Evolutionary conservation across 331 rosid genomes (phyloP), one percentile per base, ranked within the genome.

Genomic region (Spiraea crenata): DNA sequence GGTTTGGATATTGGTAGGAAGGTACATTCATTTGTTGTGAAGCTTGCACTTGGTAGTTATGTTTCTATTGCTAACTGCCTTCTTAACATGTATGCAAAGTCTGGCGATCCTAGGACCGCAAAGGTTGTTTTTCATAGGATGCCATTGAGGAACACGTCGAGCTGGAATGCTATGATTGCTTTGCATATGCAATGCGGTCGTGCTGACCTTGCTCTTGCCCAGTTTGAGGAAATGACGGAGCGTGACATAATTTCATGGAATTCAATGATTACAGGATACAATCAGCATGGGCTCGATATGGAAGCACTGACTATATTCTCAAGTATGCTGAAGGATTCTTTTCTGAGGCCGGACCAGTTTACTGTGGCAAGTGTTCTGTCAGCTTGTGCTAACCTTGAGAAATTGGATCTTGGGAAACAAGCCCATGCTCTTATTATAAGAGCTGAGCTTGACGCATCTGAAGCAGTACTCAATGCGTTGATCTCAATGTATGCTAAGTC

Each of bases 21-120:
- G 85, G 75, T 88, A 25, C 96, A 92, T 52, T 83, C 91, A 0
- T 88, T 86, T 31, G 74, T 84, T 59, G 83, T 88, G 16, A 86
- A 92, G 69, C 81, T 81, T 7, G 96, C 96, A 40, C 66, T 83
- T 14, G 44, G 90, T 34, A 70, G 88, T 49, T 82, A 67, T 54
- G 78, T 81, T 73, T 80, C 90, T 41, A 92, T 88, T 9, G 84
- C 90, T 0, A 90, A 88, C 73, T 90, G 96, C 4, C 73, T 90
- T 78, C 78, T 92, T n/a, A 92, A 90, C 78, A 92, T 92, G 98
- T 92, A 92, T 77, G 87, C 83, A 38, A 92, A 90, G 78, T 81
- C 85, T 5, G 89, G 98, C 11, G 87, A 90, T 79, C 78, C 82
- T 1, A 52, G 79, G 20, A 85, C 67, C 17, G 96, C 91, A 3